Evolutionary conservation across 139 green algal genomes (phyloP), one percentile per base, ranked within the genome.

Genomic region (Tetratostichococcus sp.): DNA sequence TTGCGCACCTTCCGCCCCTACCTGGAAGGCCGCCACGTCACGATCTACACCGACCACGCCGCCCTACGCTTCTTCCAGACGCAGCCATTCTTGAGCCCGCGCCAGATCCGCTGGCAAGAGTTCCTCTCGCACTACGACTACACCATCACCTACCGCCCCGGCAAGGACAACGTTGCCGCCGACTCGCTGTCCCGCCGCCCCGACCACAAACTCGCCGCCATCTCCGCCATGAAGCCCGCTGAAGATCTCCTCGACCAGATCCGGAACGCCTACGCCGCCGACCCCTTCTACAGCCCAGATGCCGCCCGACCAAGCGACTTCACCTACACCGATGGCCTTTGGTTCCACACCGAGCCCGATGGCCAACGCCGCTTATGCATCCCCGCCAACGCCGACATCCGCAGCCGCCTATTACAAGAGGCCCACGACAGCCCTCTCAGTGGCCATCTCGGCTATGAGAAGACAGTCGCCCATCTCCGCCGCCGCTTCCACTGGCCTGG

Each of bases 371-470:
- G 25, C 58, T 30, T 74, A 25, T 72, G 1, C 35, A 59, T 71
- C 34, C 69, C 30, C 31, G 31, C 21, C 59, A 30, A 65, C 5
- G 35, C 43, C 21, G 30, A 25, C 65, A 75, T 34, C 66, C 71
- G 21, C 2, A 28, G 6, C 25, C 58, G 5, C 16, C 2, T 82
- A 3, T 17, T 80, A 5, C 23, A 35, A 3, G 74, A 84, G 34
- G 42, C 58, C 1, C 81, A 85, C 57, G 73, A 82, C 17, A 23
- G 35, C 5, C 17, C 69, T 1, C 62, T 33, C 31, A 69, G 67
- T 23, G 72, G 76, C 5, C 80, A 85, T n/a, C 43, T 73, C 33
- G 79, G 76, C 21, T 21, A 58, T 42, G 57, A 65, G 50, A 80
- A 74, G 30, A 88, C 83, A 4, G 30, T 35, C 30, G 74, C 30